Base-by-base conservation (phyloP, 345 rosid genomes). In the Lepidium sativum region DNA sequence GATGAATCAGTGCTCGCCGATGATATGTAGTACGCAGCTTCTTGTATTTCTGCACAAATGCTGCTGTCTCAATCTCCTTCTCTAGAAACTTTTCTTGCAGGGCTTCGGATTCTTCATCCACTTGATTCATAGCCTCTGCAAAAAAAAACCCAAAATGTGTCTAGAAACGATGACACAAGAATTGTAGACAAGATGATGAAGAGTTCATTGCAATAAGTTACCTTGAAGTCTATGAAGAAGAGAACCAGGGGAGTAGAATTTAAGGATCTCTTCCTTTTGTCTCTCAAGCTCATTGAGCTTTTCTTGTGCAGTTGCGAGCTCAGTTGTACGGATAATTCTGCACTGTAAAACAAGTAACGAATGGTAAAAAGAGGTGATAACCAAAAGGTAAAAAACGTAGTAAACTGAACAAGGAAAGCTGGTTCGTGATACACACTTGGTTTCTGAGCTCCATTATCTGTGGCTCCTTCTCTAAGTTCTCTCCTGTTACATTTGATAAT, bases 291-390 rank as follows among this genome's bases (percentile, higher is more conserved):
- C 97, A 42, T 63, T 80, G 23, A 87, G 79, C 63, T 83, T 89
- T 79, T 92, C 97, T 63, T 80, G 89, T 9, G 96, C 91, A 55
- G 98, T 71, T 21, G 98, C 97, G 54, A 92, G 68, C 79, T 89
- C 97, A 29, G 91, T 84, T 55, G 98, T 92, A 54, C 97, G 86
- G 65, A 92, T 92, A 18, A 92, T 89, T 71, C 78, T 80, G 78
- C 97, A 85, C 98, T 92, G 92, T 56, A 60, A 49, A 68, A 6
- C 13, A 21, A 65, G 21, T 40, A 27, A 38, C 8, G 3, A 15
- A 11, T 6, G 32, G 60, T 64, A 65, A 57, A 6, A 45, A 38
- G 35, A 38, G 54, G 29, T 25, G 29, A 71, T 21, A 31, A 31
- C 31, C 16, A 54, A 51, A 59, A 43, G 9, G 45, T n/a, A n/a